Evolutionary conservation across 768 basidiomycete genomes (phyloP), one percentile per base, ranked within the genome.

Genomic region (Podaxis sp.): DNA sequence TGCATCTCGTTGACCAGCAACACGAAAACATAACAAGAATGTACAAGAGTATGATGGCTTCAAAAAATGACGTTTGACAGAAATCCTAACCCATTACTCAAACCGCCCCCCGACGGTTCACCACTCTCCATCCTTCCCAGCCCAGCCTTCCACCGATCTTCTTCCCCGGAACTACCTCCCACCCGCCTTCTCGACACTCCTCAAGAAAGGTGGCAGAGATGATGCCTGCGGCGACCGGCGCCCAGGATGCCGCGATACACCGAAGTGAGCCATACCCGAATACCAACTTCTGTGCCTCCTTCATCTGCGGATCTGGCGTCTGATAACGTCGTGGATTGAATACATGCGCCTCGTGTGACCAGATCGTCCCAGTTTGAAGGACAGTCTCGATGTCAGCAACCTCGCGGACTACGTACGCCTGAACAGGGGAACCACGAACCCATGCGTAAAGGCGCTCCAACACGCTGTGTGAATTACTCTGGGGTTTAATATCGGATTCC

Each of bases 211-310:
- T 77, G 0, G 78, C 81, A 3, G 76, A 76, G 30, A 88, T 74
- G 1, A 85, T 64, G 0, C 76, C 86, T 2, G 79, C 82, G 0
- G 83, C 82, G 55, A 81, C 76, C 1, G 84, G 80, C 5, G 83
- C 86, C 79, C 85, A 85, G 3, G 69, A 71, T 17, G 68, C 67
- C 0, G 82, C 86, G 7, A 81, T 74, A 54, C 84, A 86, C n/a
- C 72, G 67, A 56, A 86, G 66, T 11, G 72, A 72, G 1, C 83
- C 83, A 55, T 69, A 66, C 1, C 87, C 87, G 66, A 88, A 88
- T 0, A 83, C 74, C 10, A 80, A 66, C n/a, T 37, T 37, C 66
- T 68, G 61, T 33, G 73, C 64, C 2, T 57, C 60, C 10, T 62
- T 60, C 46, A 66, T 71, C 61, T 67, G 68, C 51, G 15, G 69